phyloP scores from a whole-genome alignment of 2,329 filamentous ascomycete species.

The Colletotrichum salicis region DNA sequence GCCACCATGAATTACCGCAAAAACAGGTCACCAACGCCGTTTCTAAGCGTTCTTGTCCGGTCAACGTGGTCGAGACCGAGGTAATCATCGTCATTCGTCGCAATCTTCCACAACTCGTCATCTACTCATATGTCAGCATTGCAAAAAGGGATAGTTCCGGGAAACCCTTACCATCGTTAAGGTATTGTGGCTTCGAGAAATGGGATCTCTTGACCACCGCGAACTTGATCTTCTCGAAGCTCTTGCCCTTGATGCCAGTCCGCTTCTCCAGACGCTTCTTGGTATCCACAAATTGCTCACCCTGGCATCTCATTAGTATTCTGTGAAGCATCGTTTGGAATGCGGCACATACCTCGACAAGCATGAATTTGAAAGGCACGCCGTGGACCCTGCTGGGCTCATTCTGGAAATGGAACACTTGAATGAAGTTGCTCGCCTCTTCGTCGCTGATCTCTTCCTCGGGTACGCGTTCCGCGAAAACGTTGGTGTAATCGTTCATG shows the following conservation, averaged over 20 bases:
- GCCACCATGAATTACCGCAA: slow-evolving; percentile 51
- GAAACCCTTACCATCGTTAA: slow-evolving; percentile 81
- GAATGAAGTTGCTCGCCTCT: slow-evolving; percentile 69
- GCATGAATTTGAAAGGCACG: slow-evolving; percentile 88
- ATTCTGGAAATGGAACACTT: slow-evolving; percentile 91
- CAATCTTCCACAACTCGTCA: slow-evolving; percentile 66
- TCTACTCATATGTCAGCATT: slow-evolving; percentile 51
- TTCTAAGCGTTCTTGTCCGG: slow-evolving; percentile 66
- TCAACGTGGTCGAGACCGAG: slow-evolving; percentile 75
- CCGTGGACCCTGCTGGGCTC: slow-evolving; percentile 87
- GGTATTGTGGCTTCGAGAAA: slow-evolving; percentile 82
- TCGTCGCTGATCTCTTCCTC: slow-evolving; percentile 73
- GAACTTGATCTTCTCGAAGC: slow-evolving; percentile 98
- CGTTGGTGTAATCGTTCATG: slow-evolving; percentile 84
- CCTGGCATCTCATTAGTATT: slow-evolving; percentile 56
- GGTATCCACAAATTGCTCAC: slow-evolving; percentile 88
- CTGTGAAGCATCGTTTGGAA: not conserved
- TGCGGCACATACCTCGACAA: slow-evolving; percentile 75
- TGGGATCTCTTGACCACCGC: slow-evolving; percentile 77
- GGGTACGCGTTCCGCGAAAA: slow-evolving; percentile 85
- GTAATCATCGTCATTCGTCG: slow-evolving; percentile 66
- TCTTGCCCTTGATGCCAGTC: slow-evolving; percentile 96
- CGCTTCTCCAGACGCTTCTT: slow-evolving; percentile 94
- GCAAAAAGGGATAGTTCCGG: not conserved
- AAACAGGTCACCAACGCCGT: slow-evolving; percentile 72